These are phyloP conservation scores for Monosporascus sp. DNA, from an alignment of 2,329 filamentous ascomycete species.

Conservation along the genomic window DNA sequence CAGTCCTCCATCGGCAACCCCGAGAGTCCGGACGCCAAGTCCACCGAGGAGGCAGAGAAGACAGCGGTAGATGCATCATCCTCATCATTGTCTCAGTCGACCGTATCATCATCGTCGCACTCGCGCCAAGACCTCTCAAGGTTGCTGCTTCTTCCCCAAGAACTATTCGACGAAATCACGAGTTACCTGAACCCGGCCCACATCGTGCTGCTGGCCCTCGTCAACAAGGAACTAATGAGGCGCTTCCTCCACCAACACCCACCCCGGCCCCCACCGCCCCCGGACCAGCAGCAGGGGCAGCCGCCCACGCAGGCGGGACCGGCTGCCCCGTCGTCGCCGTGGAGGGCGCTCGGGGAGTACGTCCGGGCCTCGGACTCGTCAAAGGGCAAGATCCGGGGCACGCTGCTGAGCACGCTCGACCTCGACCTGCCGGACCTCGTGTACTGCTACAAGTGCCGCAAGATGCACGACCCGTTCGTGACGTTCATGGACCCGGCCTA, in stretches of 20 bases:
- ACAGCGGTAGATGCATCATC: background rate
- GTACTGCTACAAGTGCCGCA: slow-evolving; percentile 21
- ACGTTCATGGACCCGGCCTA: slow-evolving; percentile 14
- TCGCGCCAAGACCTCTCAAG: background rate
- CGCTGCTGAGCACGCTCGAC: slow-evolving; percentile 16
- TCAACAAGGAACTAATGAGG: slow-evolving; percentile 18
- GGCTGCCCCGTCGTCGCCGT: slow-evolving; percentile 2
- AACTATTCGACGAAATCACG: slow-evolving; percentile 19
- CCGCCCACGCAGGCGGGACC: background rate
- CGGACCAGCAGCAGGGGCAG: background rate
- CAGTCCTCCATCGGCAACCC: slow-evolving; percentile 8
- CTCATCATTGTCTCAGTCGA: no score
- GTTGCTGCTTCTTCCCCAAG: slow-evolving; percentile 18
- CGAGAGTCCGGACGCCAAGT: background rate
- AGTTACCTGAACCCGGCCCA: slow-evolving; percentile 13
- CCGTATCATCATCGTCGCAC: background rate
- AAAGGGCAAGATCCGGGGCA: slow-evolving; percentile 13
- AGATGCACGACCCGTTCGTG: slow-evolving; percentile 17
- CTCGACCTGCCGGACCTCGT: slow-evolving; percentile 16
- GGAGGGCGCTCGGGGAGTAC: slow-evolving; percentile 10
- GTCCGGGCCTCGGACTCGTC: slow-evolving; percentile 7
- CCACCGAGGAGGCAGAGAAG: background rate
- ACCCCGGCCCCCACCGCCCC: background rate
- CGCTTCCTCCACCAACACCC: slow-evolving; percentile 12
- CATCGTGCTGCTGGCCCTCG: slow-evolving; percentile 17